A percentile compares a stretch with the other conserved stretches of the same genome.
phyloP scores from a whole-genome alignment of 257 asterid genomes.

The Euphrasia confusa region DNA sequence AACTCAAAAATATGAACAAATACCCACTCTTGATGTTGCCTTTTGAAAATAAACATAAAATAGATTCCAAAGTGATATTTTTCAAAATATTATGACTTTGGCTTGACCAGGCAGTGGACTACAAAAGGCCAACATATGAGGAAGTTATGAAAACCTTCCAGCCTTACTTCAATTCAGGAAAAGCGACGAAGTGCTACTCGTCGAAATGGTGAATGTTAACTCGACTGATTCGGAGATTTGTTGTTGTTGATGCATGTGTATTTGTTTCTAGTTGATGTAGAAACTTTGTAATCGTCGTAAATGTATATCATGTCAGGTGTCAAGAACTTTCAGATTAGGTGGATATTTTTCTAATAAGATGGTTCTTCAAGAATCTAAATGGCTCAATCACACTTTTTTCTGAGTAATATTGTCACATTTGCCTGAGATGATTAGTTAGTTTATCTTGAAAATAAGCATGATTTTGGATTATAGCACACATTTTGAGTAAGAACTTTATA shows the following conservation, averaged over 20 bases:
- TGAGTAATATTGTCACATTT: too few species aligned
- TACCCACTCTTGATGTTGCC: background rate
- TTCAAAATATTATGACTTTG: background rate
- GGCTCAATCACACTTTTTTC: too few species aligned
- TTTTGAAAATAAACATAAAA: background rate
- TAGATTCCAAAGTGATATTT: background rate
- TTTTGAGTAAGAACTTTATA: too few species aligned
- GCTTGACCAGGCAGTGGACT: slow-evolving; percentile 74
- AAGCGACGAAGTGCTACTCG: slow-evolving; percentile 73
- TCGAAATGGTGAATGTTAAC: slow-evolving; percentile 69
- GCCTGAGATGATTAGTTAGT: background rate
- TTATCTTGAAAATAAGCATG: background rate
- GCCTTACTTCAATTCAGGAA: slow-evolving; percentile 46
- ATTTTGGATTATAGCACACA: too few species aligned
- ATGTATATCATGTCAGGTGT: slow-evolving; percentile 36
- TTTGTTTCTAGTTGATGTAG: slow-evolving; percentile 16
- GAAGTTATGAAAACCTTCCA: slow-evolving; percentile 68
- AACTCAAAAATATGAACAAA: background rate
- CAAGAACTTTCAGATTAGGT: slow-evolving; percentile 25
- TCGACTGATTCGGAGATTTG: slow-evolving; percentile 25
- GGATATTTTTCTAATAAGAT: slow-evolving; percentile 27
- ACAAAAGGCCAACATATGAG: slow-evolving; percentile 94
- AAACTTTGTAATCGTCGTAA: slow-evolving; percentile 32
- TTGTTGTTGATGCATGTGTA: slow-evolving; percentile 17
- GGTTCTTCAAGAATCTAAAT: slow-evolving; percentile 27